A percentile compares a stretch with the other conserved stretches of the same genome.
Evolutionary conservation across 2,329 filamentous ascomycete genomes (phyloP).

Genomic region (Parasarocladium wereldwijsianum): DNA sequence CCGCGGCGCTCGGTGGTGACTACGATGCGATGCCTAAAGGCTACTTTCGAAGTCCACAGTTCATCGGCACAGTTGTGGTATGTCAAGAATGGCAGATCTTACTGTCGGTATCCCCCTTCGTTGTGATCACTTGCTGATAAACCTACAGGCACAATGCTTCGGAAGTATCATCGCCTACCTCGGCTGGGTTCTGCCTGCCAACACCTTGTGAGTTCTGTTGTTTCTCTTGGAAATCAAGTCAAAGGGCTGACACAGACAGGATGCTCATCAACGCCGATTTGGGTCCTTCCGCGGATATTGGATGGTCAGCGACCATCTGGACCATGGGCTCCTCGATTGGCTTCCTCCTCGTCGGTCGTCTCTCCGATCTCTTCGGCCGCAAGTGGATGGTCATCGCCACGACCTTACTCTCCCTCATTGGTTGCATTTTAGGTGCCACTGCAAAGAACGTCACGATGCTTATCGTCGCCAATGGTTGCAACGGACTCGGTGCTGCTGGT

Average conservation of each 20-base stretch:
- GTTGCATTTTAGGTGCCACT: constrained; percentile 20
- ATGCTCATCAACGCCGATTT: constrained; percentile 18
- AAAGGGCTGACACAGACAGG: constrained; percentile 4
- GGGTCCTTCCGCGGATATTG: constrained; percentile 16
- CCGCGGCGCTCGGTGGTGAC: constrained; percentile 25
- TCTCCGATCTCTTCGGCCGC: constrained; percentile 27
- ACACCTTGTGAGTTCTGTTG: constrained; percentile 14
- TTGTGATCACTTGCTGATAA: constrained; percentile 1
- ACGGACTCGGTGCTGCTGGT: constrained; percentile 22
- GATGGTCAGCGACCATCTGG: constrained; percentile 20
- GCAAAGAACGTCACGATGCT: constrained; percentile 19
- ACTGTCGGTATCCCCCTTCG: neutral
- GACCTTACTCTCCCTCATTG: constrained; percentile 18
- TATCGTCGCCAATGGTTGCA: constrained; percentile 21
- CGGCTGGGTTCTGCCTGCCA: constrained; percentile 20
- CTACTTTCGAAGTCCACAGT: constrained; percentile 23
- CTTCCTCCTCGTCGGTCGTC: constrained; percentile 24
- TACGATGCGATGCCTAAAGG: constrained; percentile 22
- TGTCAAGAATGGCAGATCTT: constrained; percentile 4
- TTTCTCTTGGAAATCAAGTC: constrained; percentile 2
- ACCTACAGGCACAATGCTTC: constrained; percentile 15
- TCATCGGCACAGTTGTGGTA: constrained; percentile 24
- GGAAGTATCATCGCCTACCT: constrained; percentile 19
- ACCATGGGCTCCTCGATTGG: constrained; percentile 23
- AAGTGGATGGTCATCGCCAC: constrained; percentile 23